Conservation (phyloP, 2,329 filamentous ascomycete genomes). For the Aplosporella prunicola region DNA sequence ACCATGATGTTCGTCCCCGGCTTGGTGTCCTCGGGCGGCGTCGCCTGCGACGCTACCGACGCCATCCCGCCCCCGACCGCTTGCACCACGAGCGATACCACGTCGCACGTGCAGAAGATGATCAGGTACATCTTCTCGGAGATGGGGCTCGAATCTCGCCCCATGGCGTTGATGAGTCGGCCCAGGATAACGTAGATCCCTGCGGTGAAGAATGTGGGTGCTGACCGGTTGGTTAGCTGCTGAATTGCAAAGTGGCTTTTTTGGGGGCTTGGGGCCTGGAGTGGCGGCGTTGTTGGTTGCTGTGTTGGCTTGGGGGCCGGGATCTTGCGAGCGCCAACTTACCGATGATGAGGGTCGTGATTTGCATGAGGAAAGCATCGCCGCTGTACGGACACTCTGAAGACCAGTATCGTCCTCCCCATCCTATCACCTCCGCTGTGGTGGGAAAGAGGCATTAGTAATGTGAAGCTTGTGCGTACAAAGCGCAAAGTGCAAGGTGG, state of each 20-base stretch:
- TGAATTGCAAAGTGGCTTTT: not conserved
- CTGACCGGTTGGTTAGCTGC: not conserved
- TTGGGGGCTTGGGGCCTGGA: not conserved
- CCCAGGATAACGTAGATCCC: slow-evolving; percentile 43
- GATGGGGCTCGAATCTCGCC: slow-evolving; percentile 35
- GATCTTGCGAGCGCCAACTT: not conserved
- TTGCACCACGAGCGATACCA: slow-evolving; percentile 47
- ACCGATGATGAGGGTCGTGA: slow-evolving; percentile 35
- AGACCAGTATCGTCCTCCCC: slow-evolving; percentile 41
- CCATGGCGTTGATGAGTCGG: slow-evolving; percentile 37
- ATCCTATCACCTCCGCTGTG: slow-evolving; percentile 38
- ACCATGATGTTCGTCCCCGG: slow-evolving; percentile 42
- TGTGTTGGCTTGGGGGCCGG: slow-evolving; percentile 2
- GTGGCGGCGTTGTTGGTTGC: not conserved
- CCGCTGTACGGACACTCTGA: slow-evolving; percentile 40
- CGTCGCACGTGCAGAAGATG: slow-evolving; percentile 45
- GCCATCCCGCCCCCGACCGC: slow-evolving; percentile 47
- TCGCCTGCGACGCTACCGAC: slow-evolving; percentile 12
- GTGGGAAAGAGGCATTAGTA: not conserved
- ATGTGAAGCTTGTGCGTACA: not conserved
- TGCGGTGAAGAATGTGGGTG: slow-evolving; percentile 43
- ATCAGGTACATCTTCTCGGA: slow-evolving; percentile 37
- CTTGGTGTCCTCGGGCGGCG: slow-evolving; percentile 26
- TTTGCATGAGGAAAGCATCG: slow-evolving; percentile 43
- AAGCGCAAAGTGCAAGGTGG: not conserved